Evolutionary conservation across 495 filamentous ascomycete genomes (phyloP).

Genomic region (Penicillium angulare): DNA sequence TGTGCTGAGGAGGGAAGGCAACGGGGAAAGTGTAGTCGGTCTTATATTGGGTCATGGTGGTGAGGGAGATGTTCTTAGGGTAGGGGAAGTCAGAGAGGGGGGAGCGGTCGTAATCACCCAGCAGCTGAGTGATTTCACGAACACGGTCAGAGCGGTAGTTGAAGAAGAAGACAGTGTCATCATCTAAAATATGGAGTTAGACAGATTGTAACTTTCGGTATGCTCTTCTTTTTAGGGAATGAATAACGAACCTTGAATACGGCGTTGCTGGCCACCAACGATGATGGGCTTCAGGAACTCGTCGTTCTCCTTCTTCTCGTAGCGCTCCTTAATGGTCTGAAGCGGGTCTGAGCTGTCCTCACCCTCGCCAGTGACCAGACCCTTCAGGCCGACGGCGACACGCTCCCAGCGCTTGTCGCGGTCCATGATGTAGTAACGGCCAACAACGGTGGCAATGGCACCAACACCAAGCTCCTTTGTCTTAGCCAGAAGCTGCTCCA

Average conservation of each 20-base stretch:
- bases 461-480: slow-evolving; percentile 82
- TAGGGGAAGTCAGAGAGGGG: slow-evolving; percentile 90
- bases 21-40: slow-evolving; percentile 88
- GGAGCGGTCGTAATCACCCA: slow-evolving; percentile 88
- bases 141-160: slow-evolving; percentile 99
- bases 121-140: slow-evolving; percentile 90
- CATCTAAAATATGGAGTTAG: slow-evolving; percentile 51
- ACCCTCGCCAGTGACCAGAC: slow-evolving; percentile 80
- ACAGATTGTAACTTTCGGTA: not conserved
- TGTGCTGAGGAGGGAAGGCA: slow-evolving; percentile 90
- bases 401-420: slow-evolving; percentile 99
- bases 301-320: slow-evolving; percentile 83
- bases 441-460: slow-evolving; percentile 89
- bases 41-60: slow-evolving; percentile 99
- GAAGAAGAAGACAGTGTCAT: slow-evolving; percentile 98
- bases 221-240: no score
- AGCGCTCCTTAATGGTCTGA: slow-evolving; percentile 81
- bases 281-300: slow-evolving; percentile 99
- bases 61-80: slow-evolving; percentile 85
- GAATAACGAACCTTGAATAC: slow-evolving; percentile 68
- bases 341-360: slow-evolving; percentile 81
- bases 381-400: slow-evolving; percentile 84
- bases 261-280: slow-evolving; percentile 76
- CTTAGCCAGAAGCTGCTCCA: slow-evolving; percentile 77
- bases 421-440: slow-evolving; percentile 98